Evolutionary conservation across 345 rosid species (phyloP), one percentile per base, ranked within the genome.

Genomic region (Stellera chamaejasme): DNA sequence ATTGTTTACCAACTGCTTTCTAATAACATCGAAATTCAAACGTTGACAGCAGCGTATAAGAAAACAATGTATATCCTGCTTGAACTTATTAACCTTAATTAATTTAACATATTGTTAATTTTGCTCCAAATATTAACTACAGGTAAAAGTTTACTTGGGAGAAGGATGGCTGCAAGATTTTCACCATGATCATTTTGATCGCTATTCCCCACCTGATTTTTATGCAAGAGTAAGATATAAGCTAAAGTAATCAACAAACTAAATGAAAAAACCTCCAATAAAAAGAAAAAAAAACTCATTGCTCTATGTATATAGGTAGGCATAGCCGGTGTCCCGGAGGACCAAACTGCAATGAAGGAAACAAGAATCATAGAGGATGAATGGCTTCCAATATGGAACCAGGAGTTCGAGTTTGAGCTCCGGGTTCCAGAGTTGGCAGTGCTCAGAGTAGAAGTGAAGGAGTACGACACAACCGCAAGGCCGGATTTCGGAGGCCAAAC

Each of bases 161-260:
- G 91, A 88, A 68, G 95, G 97, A 15, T 88, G 98, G 98, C 74
- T 72, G 61, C 15, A 56, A 49, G 98, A 92, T 74, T 92, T 92
- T 66, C 61, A 54, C 32, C 83, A 56, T 62, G 74, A 80, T 11
- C 76, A 80, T 55, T 92, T 92, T 52, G 95, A 92, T 70, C 69
- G 62, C 15, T 92, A 59, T 68, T 88, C 98, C 14, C 93, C 98
- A 8, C 97, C 97, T 0, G 94, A 93, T 69, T 87, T 93, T 73
- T 87, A 75, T 45, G 59, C 77, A 27, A 77, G 75, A 70, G 99
- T 75, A 79, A 75, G 75, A 27, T 7, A 41, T 41, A 62, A 61
- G 56, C 45, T 16, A 0, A 16, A 11, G 27, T 46, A 54, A 25
- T 23, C 19, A 58, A 27, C 19, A 19, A n/a, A 19, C 41, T 50